Evolutionary conservation across 106 monocot genomes (phyloP).

Genomic region (Dioscorea zingiberensis): DNA sequence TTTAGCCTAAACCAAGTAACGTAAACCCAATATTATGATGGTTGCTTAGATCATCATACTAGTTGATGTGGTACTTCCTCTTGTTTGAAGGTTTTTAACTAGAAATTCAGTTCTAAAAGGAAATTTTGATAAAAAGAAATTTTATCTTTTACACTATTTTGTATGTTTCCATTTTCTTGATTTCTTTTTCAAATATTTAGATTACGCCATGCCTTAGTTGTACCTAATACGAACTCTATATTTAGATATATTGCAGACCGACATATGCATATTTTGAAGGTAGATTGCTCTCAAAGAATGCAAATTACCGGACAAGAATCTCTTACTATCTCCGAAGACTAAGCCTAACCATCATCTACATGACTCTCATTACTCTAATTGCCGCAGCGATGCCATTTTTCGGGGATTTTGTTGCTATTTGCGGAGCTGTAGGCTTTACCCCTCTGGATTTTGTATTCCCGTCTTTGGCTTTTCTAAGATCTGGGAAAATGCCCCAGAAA

Average conservation of each 20-base stretch:
- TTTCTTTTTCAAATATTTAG: too few relatives aligned
- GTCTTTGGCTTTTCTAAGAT: conserved; percentile 32
- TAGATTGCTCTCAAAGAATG: not conserved
- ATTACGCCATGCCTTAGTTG: too few relatives aligned
- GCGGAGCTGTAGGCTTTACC: conserved; percentile 52
- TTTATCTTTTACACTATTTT: too few relatives aligned
- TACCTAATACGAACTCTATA: not conserved
- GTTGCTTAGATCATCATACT: too few relatives aligned
- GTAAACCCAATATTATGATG: too few relatives aligned
- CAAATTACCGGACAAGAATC: not conserved
- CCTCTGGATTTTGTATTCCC: conserved; percentile 53
- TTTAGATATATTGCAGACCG: conserved; percentile 56
- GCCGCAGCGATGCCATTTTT: conserved; percentile 52
- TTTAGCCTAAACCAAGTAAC: too few relatives aligned
- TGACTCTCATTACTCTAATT: conserved; percentile 29
- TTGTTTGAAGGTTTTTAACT: too few relatives aligned
- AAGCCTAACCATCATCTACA: conserved; percentile 28
- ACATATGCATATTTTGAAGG: conserved; percentile 36
- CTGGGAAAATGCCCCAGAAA: conserved; percentile 23
- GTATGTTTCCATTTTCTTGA: too few relatives aligned
- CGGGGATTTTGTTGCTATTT: conserved; percentile 59
- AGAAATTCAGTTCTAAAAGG: too few relatives aligned
- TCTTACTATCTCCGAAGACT: conserved; percentile 11
- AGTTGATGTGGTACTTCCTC: too few relatives aligned
- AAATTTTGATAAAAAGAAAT: too few relatives aligned